Evolutionary conservation across 2,329 filamentous ascomycete species (phyloP).

Genomic region (Ilyonectria robusta): DNA sequence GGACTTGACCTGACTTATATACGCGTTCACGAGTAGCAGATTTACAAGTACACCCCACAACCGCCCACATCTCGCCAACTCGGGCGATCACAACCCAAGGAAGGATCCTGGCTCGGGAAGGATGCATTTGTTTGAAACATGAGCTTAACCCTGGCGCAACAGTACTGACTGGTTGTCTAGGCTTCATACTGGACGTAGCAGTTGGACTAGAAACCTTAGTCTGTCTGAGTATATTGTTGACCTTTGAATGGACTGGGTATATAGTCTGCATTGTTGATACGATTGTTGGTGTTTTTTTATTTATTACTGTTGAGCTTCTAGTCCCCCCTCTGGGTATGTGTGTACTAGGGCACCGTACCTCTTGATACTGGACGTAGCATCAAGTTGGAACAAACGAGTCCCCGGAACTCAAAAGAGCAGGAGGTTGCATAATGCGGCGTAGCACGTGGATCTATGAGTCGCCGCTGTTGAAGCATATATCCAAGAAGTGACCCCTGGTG

Average conservation of each 20-base stretch:
- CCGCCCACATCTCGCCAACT: slow-evolving; percentile 17
- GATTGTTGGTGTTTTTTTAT: no score
- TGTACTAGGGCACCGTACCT: no score
- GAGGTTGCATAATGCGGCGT: neutral
- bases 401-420: neutral
- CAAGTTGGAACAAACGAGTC: neutral
- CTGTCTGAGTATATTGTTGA: no score
- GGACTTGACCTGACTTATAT: slow-evolving; percentile 6
- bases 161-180: no score
- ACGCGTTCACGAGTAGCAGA: neutral
- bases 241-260: no score
- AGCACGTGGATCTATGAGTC: neutral
- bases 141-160: neutral
- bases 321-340: no score
- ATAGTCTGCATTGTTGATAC: no score
- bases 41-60: slow-evolving; percentile 17
- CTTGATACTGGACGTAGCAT: neutral
- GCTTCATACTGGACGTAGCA: neutral
- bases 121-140: neutral
- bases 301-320: no score
- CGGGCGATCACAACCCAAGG: neutral
- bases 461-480: neutral
- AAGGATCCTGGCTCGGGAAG: neutral
- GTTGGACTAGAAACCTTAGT: no score
- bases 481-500: neutral